phyloP scores from a whole-genome alignment of 2,329 filamentous ascomycete genomes.

The Corniculantispora saksenae region DNA sequence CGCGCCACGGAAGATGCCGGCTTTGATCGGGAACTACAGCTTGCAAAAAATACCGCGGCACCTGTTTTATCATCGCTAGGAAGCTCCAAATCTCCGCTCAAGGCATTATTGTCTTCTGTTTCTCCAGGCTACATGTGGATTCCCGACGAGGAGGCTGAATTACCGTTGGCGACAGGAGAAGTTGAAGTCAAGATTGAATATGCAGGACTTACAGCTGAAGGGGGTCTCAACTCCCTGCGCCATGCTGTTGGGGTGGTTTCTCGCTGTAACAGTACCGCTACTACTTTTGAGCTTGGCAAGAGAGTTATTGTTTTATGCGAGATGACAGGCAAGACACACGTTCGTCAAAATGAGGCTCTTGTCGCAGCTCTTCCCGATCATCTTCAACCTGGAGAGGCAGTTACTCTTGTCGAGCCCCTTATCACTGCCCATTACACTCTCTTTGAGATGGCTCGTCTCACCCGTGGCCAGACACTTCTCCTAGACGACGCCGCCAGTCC shows the following conservation, averaged over 20 bases:
- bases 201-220: not conserved
- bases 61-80: not conserved
- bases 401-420: not conserved
- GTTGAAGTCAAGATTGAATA: not conserved
- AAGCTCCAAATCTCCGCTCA: not conserved
- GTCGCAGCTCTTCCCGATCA: not conserved
- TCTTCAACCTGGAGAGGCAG: not conserved
- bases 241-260: not conserved
- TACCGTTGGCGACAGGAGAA: not conserved
- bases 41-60: not conserved
- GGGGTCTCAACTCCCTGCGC: not conserved
- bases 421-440: not conserved
- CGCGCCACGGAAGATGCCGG: constrained; percentile 18
- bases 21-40: constrained; percentile 18
- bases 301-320: not conserved
- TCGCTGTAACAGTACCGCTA: too few relatives aligned
- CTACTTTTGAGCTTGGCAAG: not conserved
- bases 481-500: not conserved
- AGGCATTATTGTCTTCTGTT: not conserved
- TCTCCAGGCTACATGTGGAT: not conserved
- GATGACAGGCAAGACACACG: not conserved
- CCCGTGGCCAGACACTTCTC: not conserved
- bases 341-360: not conserved
- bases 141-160: not conserved
- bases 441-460: not conserved